Percentiles rank a stretch among this genome's conserved stretches.
Conservation (phyloP, 2,329 filamentous ascomycete genomes). For the Scedosporium boydii region DNA sequence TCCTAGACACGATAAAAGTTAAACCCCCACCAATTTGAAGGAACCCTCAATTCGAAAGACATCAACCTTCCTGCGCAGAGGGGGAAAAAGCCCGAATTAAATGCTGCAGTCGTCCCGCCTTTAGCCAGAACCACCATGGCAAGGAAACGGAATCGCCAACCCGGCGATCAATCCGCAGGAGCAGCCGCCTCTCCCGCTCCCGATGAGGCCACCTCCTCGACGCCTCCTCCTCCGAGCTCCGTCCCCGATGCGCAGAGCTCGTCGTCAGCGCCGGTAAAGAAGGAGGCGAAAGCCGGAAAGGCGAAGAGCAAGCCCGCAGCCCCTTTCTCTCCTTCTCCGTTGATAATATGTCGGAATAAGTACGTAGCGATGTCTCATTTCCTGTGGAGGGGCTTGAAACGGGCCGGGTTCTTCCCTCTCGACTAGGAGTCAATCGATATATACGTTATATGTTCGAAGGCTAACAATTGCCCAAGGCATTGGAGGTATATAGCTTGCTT, state of each 20-base stretch:
- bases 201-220: not conserved
- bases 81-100: not conserved
- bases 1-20: too few relatives aligned
- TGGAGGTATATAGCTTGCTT: constrained; percentile 81
- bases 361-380: not conserved
- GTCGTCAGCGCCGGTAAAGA: not conserved
- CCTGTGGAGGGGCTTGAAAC: not conserved
- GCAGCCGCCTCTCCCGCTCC: not conserved
- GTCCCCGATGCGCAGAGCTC: not conserved
- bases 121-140: not conserved
- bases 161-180: not conserved
- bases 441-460: not conserved
- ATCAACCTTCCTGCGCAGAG: not conserved
- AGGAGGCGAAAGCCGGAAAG: constrained; percentile 1
- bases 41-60: not conserved
- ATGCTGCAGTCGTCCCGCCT: not conserved
- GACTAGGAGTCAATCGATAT: not conserved
- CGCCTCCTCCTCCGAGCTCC: not conserved
- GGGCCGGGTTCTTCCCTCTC: not conserved
- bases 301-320: not conserved
- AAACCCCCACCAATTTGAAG: not conserved
- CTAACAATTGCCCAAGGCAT: constrained; percentile 42
- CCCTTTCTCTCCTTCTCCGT: not conserved
- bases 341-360: constrained; percentile 7
- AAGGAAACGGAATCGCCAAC: not conserved